Evolutionary conservation across 441 rosid species (phyloP).

Genomic region (Populus tomentosa): DNA sequence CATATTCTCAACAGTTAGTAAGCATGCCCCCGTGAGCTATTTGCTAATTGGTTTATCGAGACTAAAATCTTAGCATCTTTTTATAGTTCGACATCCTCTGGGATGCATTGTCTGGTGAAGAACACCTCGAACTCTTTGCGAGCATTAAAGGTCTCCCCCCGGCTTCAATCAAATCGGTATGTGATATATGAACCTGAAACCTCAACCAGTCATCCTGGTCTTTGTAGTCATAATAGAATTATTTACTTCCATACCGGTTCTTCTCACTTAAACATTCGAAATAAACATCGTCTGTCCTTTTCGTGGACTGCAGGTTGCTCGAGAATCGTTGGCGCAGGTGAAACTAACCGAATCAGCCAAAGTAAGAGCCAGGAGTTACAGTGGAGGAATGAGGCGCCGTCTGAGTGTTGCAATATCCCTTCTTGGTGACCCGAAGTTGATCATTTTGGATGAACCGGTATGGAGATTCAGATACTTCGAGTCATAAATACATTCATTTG

Average conservation of each 20-base stretch:
- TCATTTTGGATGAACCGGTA: constrained; percentile 90
- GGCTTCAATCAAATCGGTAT: constrained; percentile 53
- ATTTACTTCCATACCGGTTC: background rate
- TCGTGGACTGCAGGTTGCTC: constrained; percentile 42
- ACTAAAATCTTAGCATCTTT: constrained; percentile 17
- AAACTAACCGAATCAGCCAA: constrained; percentile 58
- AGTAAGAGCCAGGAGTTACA: constrained; percentile 84
- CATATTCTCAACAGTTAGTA: background rate
- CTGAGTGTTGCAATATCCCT: constrained; percentile 92
- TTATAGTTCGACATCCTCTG: constrained; percentile 89
- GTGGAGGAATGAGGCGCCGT: constrained; percentile 97
- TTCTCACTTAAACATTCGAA: background rate
- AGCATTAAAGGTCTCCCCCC: constrained; percentile 78
- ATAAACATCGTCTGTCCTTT: background rate
- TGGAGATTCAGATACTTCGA: constrained; percentile 3
- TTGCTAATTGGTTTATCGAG: background rate
- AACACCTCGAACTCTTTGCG: constrained; percentile 86
- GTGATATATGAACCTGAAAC: constrained; percentile 15
- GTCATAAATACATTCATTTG: background rate
- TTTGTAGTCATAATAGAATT: background rate
- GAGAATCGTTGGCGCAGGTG: constrained; percentile 69
- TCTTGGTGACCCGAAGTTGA: constrained; percentile 83
- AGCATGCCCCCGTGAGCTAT: background rate
- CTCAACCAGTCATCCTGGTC: background rate
- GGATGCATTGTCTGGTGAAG: constrained; percentile 82